These are phyloP conservation scores for Lepidium africanum DNA, from an alignment of 345 rosid genomes.

Conservation along the genomic window DNA sequence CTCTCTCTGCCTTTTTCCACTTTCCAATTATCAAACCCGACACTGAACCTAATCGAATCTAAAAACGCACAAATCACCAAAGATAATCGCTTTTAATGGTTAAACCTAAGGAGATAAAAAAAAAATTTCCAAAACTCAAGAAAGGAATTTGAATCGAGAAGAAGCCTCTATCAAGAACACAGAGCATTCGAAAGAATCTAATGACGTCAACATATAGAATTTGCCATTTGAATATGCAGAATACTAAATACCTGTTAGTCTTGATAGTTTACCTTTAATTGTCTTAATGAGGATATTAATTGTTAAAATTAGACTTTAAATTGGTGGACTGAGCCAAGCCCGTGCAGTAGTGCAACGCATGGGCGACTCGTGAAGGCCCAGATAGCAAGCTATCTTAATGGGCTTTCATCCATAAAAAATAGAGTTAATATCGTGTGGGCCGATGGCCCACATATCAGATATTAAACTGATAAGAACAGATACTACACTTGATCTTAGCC, in stretches of 20 bases:
- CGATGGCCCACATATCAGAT: slow-evolving; percentile 43
- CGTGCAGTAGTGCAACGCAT: slow-evolving; percentile 26
- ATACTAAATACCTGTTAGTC: slow-evolving; percentile 51
- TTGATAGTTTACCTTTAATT: slow-evolving; percentile 19
- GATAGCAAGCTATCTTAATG: slow-evolving; percentile 22
- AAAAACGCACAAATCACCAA: not conserved
- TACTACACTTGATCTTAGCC: slow-evolving; percentile 69
- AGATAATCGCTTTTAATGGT: not conserved
- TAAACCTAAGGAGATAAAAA: not conserved
- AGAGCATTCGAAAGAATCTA: not conserved
- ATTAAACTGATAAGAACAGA: slow-evolving; percentile 64
- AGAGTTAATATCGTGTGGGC: slow-evolving; percentile 25
- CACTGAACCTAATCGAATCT: not conserved
- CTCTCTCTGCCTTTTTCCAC: not conserved
- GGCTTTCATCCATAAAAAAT: slow-evolving; percentile 2
- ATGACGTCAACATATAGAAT: not conserved
- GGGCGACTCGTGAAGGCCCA: slow-evolving; percentile 12
- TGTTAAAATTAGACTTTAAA: too few relatives aligned
- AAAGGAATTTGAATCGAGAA: not conserved
- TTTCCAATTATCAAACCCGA: not conserved
- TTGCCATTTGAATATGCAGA: not conserved
- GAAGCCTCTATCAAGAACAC: not conserved
- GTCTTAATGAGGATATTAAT: too few relatives aligned
- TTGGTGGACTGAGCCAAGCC: slow-evolving; percentile 5
- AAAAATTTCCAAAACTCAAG: not conserved